Percentiles rank a stretch among this genome's conserved stretches.
Conservation (phyloP, 2,329 filamentous ascomycete genomes). For the Trichothecium sympodiale region DNA sequence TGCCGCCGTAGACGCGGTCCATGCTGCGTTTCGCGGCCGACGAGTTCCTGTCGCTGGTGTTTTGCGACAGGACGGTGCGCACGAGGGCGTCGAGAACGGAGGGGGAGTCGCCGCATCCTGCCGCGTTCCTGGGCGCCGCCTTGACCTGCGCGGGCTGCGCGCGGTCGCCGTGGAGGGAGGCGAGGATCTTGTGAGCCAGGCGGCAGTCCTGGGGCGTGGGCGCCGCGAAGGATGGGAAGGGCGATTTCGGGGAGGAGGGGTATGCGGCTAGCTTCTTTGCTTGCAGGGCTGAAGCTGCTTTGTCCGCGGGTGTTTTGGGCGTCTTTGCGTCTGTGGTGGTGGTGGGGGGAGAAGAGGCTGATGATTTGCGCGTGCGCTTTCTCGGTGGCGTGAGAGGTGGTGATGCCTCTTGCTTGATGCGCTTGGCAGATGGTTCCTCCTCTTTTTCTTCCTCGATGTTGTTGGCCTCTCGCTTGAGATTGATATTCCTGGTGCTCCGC, state of each 20-base stretch:
- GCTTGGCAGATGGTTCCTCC: slow-evolving; percentile 1
- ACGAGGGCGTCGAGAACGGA: slow-evolving; percentile 41
- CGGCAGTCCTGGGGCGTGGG: slow-evolving; percentile 59
- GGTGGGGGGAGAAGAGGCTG: neutral
- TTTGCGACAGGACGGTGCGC: slow-evolving; percentile 40
- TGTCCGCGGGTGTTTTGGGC: slow-evolving; percentile 5
- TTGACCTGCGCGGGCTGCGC: slow-evolving; percentile 49
- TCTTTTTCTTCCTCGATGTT: neutral
- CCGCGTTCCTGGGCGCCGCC: slow-evolving; percentile 46
- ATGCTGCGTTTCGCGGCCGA: slow-evolving; percentile 45
- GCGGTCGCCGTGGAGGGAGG: slow-evolving; percentile 53
- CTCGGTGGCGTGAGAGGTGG: neutral
- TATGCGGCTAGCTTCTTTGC: slow-evolving; percentile 33
- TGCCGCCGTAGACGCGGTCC: slow-evolving; percentile 20
- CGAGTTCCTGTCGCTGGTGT: slow-evolving; percentile 43
- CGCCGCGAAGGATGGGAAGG: slow-evolving; percentile 55
- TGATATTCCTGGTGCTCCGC: slow-evolving; percentile 1
- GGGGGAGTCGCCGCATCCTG: slow-evolving; percentile 46
- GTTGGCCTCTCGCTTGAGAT: slow-evolving; percentile 2
- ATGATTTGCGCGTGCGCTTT: neutral
- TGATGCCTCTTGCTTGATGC: neutral
- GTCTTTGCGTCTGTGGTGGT: neutral
- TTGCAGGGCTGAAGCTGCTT: slow-evolving; percentile 17
- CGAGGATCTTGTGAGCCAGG: slow-evolving; percentile 55
- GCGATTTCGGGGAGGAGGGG: slow-evolving; percentile 29